Evolutionary conservation across 768 basidiomycete genomes (phyloP).

Genomic region (Serendipita sp.): DNA sequence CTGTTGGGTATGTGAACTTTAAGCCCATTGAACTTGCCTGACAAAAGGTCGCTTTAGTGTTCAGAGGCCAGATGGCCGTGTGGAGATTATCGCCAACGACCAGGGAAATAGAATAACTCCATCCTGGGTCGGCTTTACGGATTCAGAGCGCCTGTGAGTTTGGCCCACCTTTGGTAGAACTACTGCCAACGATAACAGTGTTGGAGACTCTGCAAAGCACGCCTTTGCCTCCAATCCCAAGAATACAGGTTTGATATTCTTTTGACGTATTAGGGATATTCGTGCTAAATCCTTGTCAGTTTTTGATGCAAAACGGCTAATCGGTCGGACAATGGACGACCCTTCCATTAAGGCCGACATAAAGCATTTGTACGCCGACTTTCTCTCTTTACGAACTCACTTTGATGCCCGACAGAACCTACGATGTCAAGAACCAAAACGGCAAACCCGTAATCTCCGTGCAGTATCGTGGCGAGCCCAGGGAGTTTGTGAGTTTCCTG

Average conservation of each 20-base stretch:
- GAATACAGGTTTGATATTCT: no score
- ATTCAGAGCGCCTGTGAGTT: constrained; percentile 35
- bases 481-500: constrained; percentile 24
- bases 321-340: constrained; percentile 31
- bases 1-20: constrained; percentile 15
- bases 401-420: constrained; percentile 18
- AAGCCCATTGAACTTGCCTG: constrained; percentile 26
- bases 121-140: constrained; percentile 45
- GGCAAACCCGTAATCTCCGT: constrained; percentile 38
- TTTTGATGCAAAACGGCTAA: constrained; percentile 36
- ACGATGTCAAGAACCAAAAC: constrained; percentile 18
- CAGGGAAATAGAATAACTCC: constrained; percentile 49
- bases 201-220: constrained; percentile 30
- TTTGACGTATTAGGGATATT: no score
- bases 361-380: constrained; percentile 21
- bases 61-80: constrained; percentile 35
- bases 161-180: not conserved
- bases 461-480: constrained; percentile 28
- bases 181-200: constrained; percentile 8
- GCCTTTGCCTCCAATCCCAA: constrained; percentile 7
- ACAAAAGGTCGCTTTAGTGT: constrained; percentile 23
- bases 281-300: no score
- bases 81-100: constrained; percentile 42
- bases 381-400: not conserved
- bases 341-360: constrained; percentile 29